Base-by-base conservation (phyloP, 192 early-diverging fungal species). In the Backusella liffmaniae region DNA sequence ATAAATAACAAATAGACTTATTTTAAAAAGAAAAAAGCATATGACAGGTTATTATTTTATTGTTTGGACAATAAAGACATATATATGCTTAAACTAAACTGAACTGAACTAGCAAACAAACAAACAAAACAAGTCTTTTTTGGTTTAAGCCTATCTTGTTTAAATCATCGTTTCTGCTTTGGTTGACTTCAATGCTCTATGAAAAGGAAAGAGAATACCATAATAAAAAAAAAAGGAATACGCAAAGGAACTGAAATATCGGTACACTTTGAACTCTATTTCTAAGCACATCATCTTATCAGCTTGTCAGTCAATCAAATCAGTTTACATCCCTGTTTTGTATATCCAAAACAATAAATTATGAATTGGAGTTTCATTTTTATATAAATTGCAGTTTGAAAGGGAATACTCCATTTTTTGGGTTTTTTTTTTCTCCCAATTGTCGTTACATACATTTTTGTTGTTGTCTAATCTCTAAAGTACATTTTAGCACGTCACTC, bases 1-100 rank as follows among this genome's bases (percentile, higher is more conserved):
- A 13, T 62, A 29, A 62, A 62, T 29, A 62, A 29, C 23, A 29
- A 62, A 62, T 5, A 62, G 56, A 26, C 21, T 62, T 26, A 62
- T 62, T 62, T 62, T 62, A 62, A 62, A 62, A 59, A 62, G 26
- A 62, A 62, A 62, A 62, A 26, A 59, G 53, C 53, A 59, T 26
- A 23, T 59, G 53, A 59, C 10, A 59, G 21, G 8, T 59, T 59
- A 26, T 59, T 26, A 21, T 59, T 62, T 10, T 62, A 29, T 12
- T 62, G 26, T 62, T 29, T 62, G 10, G 56, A 10, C 12, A 62
- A 62, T 62, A 49, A 49, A 49, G 46, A 49, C 46, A 49, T 49
- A n/a, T 29, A 26, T 26, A 59, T 59, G 23, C 56, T 59, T 59
- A 49, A 4, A 44, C 15, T 13, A 49, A 49, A 18, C 46, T 49